Percentiles rank a stretch among this genome's conserved stretches.
Evolutionary conservation across 768 basidiomycete genomes (phyloP).

Genomic region (Filobasidium wieringae): DNA sequence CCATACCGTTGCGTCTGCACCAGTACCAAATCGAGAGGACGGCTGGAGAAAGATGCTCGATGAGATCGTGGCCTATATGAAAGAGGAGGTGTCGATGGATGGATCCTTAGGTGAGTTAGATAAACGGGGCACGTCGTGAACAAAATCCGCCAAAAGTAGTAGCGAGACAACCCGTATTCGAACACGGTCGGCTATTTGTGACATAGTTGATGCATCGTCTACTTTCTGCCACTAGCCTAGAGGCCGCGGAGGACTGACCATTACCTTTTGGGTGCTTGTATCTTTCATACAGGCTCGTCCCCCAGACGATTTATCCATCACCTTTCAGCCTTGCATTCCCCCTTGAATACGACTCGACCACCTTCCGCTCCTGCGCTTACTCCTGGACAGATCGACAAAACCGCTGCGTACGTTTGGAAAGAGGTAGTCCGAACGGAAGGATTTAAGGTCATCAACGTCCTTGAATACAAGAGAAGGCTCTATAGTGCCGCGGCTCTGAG

Average conservation of each 20-base stretch:
- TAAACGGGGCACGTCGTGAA: background rate
- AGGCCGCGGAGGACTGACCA: background rate
- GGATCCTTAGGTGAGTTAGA: constrained; percentile 10
- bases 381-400: background rate
- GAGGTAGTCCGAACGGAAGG: background rate
- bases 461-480: background rate
- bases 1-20: background rate
- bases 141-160: background rate
- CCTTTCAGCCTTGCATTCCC: background rate
- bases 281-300: constrained; percentile 7
- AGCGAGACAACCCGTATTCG: background rate
- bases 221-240: background rate
- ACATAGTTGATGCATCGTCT: background rate
- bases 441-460: background rate
- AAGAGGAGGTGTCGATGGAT: constrained; percentile 16
- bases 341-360: constrained; percentile 3
- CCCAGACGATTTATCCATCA: constrained; percentile 7
- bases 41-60: constrained; percentile 5
- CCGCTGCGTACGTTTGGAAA: constrained; percentile 9
- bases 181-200: background rate
- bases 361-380: background rate
- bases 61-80: constrained; percentile 7
- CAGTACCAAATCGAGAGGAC: background rate
- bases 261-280: background rate
- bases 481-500: background rate